A percentile compares a stretch with the other conserved stretches of the same genome.
These are phyloP conservation scores for Anthracocystis setariae DNA, from an alignment of 1,284 basidiomycete species.

Conservation along the genomic window DNA sequence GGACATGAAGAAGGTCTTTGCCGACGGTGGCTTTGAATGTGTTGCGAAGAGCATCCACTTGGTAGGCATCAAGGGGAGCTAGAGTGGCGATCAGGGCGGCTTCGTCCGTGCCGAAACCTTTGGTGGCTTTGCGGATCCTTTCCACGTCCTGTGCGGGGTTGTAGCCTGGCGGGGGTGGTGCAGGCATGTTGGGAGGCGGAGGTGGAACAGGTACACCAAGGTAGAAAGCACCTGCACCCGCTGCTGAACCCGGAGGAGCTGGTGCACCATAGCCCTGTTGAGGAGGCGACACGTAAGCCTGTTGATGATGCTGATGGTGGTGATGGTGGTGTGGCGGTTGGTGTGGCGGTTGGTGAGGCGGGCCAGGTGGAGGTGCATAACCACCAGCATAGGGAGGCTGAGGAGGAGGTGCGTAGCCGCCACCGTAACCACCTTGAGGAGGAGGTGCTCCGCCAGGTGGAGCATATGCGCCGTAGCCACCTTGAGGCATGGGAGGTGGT, in stretches of 20 bases:
- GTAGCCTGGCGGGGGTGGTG: slow-evolving; percentile 57
- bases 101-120: slow-evolving; percentile 65
- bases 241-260: slow-evolving; percentile 17
- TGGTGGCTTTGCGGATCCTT: slow-evolving; percentile 63
- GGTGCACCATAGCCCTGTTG: slow-evolving; percentile 50
- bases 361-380: slow-evolving; percentile 21
- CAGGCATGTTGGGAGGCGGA: slow-evolving; percentile 55
- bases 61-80: slow-evolving; percentile 59
- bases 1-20: slow-evolving; percentile 57
- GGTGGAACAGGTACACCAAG: slow-evolving; percentile 59
- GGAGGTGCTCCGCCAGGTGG: slow-evolving; percentile 20
- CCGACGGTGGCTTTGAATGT: slow-evolving; percentile 62
- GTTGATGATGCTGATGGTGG: slow-evolving; percentile 7
- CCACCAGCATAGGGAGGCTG: slow-evolving; percentile 12
- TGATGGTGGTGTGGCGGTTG: too few relatives aligned
- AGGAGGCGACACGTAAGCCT: slow-evolving; percentile 9
- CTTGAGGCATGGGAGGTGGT: slow-evolving; percentile 43
- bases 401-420: slow-evolving; percentile 38
- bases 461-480: slow-evolving; percentile 30
- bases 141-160: slow-evolving; percentile 61
- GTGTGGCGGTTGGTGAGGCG: too few relatives aligned
- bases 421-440: slow-evolving; percentile 25
- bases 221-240: slow-evolving; percentile 46
- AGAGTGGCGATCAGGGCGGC: slow-evolving; percentile 54
- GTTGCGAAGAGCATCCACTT: slow-evolving; percentile 55